Conservation (phyloP, 805 yeast genomes). For the Candida insectorum region DNA sequence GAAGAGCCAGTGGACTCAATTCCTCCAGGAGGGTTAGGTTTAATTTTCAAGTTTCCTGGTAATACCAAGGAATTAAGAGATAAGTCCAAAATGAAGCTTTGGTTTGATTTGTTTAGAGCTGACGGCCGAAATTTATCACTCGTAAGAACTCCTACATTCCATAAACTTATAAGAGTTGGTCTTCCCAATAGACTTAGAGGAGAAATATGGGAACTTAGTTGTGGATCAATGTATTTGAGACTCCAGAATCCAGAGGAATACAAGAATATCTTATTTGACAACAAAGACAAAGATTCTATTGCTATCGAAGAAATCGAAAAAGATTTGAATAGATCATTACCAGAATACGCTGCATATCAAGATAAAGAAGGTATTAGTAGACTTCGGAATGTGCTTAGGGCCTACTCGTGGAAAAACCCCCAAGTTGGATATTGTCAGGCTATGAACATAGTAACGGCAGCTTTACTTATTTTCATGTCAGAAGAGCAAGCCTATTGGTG, state of each 20-base stretch:
- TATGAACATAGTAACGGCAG: conserved; percentile 91
- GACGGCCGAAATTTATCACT: conserved; percentile 84
- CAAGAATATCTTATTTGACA: conserved; percentile 51
- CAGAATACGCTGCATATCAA: conserved; percentile 95
- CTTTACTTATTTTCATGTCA: conserved; percentile 75
- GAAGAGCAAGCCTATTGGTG: conserved; percentile 99
- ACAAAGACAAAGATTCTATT: conserved; percentile 61
- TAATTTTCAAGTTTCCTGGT: conserved; percentile 84
- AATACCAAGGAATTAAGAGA: conserved; percentile 74
- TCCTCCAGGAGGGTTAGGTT: conserved; percentile 85
- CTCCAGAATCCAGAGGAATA: conserved; percentile 62
- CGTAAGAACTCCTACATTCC: conserved; percentile 71
- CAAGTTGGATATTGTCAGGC: conserved; percentile 99
- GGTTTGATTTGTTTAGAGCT: conserved; percentile 86
- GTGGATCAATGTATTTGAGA: conserved; percentile 80
- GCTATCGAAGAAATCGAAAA: conserved; percentile 97
- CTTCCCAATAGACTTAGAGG: conserved; percentile 93
- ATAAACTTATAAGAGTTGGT: conserved; percentile 83
- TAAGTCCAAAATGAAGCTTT: conserved; percentile 79
- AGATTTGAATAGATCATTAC: conserved; percentile 89
- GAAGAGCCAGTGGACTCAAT: conserved; percentile 46
- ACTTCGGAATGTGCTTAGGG: conserved; percentile 82
- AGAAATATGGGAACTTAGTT: conserved; percentile 90
- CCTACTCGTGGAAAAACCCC: conserved; percentile 95
- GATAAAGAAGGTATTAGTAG: conserved; percentile 78